Percentiles rank a stretch among this genome's conserved stretches.
These are phyloP conservation scores for Aspergillus nanangensis DNA, from an alignment of 495 filamentous ascomycete species.

Conservation along the genomic window DNA sequence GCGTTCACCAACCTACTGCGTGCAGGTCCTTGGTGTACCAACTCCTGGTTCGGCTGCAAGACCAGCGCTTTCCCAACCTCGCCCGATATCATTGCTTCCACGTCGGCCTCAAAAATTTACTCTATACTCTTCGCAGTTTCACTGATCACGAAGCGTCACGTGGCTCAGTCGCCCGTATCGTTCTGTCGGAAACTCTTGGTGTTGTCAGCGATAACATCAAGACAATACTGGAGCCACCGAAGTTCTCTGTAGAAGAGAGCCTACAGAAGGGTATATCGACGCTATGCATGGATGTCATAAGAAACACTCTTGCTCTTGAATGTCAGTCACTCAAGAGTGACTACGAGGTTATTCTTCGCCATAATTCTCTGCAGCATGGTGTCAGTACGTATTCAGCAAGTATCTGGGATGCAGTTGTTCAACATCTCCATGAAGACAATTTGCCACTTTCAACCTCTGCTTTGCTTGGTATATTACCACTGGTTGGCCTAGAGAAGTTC, in stretches of 20 bases:
- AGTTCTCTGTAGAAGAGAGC: constrained; percentile 31
- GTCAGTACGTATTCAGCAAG: constrained; percentile 57
- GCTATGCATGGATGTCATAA: constrained; percentile 59
- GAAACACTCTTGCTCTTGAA: constrained; percentile 68
- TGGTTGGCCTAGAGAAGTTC: constrained; percentile 72
- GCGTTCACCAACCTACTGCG: constrained; percentile 63
- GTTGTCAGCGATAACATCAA: constrained; percentile 46
- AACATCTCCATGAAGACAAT: constrained; percentile 59
- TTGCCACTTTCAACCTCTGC: constrained; percentile 63
- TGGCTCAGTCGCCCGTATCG: constrained; percentile 47
- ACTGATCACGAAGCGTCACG: constrained; percentile 45
- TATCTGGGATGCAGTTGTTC: constrained; percentile 74
- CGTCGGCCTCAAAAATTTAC: constrained; percentile 43
- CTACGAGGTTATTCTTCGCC: constrained; percentile 58
- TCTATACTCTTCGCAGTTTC: constrained; percentile 48
- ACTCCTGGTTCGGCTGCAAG: constrained; percentile 63
- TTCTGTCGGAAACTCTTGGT: constrained; percentile 49
- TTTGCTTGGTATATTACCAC: constrained; percentile 61
- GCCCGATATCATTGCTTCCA: constrained; percentile 48
- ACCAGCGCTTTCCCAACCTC: constrained; percentile 36
- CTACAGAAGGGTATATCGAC: constrained; percentile 31
- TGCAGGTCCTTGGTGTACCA: constrained; percentile 67
- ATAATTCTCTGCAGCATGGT: constrained; percentile 59
- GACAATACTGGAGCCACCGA: constrained; percentile 38
- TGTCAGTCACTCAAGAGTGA: constrained; percentile 68